Evolutionary conservation across 73 alveolate species (phyloP).

Genomic region (Paramecium pentaurelia): DNA sequence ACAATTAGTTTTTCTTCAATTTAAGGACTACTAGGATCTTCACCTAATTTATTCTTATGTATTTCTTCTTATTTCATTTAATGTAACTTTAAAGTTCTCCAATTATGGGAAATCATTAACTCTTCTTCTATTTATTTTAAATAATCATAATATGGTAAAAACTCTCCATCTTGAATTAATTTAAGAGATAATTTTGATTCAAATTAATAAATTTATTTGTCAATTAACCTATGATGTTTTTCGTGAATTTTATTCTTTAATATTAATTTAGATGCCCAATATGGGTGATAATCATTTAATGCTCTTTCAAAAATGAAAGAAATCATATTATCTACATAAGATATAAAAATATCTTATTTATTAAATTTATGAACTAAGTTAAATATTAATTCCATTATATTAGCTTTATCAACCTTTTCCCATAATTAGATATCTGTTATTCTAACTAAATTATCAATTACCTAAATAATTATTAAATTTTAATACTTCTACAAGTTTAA

Average conservation of each 20-base stretch:
- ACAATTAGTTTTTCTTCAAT: background rate
- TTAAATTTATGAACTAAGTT: background rate
- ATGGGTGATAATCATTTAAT: slow-evolving; percentile 29
- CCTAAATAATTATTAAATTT: background rate
- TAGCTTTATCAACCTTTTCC: background rate
- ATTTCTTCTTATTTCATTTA: background rate
- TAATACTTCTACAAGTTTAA: background rate
- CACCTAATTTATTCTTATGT: background rate
- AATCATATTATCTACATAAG: background rate
- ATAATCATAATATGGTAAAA: background rate
- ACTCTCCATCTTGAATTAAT: slow-evolving; percentile 2
- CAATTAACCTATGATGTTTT: background rate
- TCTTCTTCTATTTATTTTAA: background rate
- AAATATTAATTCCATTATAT: background rate
- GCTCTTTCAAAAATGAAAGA: slow-evolving; percentile 22
- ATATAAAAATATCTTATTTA: slow-evolving; percentile 6
- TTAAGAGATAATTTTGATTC: background rate
- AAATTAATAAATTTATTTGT: background rate
- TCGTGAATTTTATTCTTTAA: background rate
- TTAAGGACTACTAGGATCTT: background rate
- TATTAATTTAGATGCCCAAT: slow-evolving; percentile 14
- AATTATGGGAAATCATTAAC: background rate
- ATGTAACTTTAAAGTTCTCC: background rate
- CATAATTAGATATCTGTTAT: slow-evolving; percentile 10
- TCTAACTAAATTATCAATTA: slow-evolving; percentile 31